phyloP scores from a whole-genome alignment of 306 rosid genomes.

The Gleditsia sinensis region DNA sequence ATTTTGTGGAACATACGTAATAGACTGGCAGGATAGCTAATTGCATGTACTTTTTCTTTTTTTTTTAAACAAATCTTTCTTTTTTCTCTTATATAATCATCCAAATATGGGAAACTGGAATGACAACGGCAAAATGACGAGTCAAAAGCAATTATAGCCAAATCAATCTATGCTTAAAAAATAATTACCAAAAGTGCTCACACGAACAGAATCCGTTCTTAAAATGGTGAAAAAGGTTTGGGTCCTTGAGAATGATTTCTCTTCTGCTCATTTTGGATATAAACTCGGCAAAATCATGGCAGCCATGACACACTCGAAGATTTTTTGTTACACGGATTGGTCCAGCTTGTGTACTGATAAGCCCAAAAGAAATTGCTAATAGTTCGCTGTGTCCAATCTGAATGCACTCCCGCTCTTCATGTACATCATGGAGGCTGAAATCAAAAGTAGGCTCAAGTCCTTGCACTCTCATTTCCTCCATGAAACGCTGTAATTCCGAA shows the following conservation, averaged over 20 bases:
- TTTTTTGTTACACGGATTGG: constrained; percentile 60
- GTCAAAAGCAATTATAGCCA: background rate
- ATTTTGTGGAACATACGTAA: no score
- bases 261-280: constrained; percentile 49
- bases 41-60: background rate
- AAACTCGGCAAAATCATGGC: constrained; percentile 62
- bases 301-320: constrained; percentile 51
- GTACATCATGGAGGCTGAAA: constrained; percentile 64
- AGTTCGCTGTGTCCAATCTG: constrained; percentile 64
- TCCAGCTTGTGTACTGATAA: constrained; percentile 55
- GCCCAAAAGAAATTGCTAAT: constrained; percentile 70
- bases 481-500: constrained; percentile 54
- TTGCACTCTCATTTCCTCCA: constrained; percentile 57
- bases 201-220: constrained; percentile 68
- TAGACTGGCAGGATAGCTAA: background rate
- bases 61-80: background rate
- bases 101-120: background rate
- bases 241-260: constrained; percentile 73
- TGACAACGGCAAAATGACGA: background rate
- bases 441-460: constrained; percentile 40
- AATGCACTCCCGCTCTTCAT: constrained; percentile 75
- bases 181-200: constrained; percentile 48
- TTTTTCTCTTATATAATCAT: no score
- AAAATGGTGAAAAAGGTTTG: constrained; percentile 65
- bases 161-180: background rate